phyloP scores from a whole-genome alignment of 148 eudicot species.

The Amaranthus hypochondriacus region DNA sequence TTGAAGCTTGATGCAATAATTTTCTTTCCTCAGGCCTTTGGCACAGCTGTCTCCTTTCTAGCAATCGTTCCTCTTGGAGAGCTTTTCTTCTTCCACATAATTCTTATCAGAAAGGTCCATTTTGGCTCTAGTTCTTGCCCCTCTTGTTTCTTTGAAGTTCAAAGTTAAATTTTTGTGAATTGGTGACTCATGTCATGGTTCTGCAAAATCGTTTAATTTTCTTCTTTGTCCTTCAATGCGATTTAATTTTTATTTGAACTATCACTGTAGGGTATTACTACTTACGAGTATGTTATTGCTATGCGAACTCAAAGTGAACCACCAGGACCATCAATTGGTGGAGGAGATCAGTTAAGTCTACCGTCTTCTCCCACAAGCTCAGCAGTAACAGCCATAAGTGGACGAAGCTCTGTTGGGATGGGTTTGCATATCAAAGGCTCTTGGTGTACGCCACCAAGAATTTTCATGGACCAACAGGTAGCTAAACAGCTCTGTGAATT shows the following conservation, averaged over 20 bases:
- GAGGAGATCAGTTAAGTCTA: slow-evolving; percentile 67
- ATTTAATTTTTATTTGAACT: neutral
- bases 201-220: neutral
- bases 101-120: slow-evolving; percentile 80
- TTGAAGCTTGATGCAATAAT: neutral
- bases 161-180: neutral
- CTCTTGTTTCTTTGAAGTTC: neutral
- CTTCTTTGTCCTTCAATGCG: neutral
- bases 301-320: slow-evolving; percentile 92
- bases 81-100: slow-evolving; percentile 89
- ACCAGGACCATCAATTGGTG: slow-evolving; percentile 75
- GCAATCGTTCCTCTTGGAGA: slow-evolving; percentile 84
- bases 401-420: slow-evolving; percentile 76
- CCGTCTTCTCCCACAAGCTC: slow-evolving; percentile 89
- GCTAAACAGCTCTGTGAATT: neutral
- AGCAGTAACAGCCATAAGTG: slow-evolving; percentile 83
- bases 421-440: slow-evolving; percentile 82
- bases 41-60: slow-evolving; percentile 70
- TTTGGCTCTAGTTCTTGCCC: neutral
- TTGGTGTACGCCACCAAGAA: slow-evolving; percentile 97
- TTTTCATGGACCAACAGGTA: slow-evolving; percentile 91
- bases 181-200: neutral
- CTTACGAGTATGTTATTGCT: slow-evolving; percentile 91
- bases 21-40: slow-evolving; percentile 58
- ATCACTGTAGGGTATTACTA: slow-evolving; percentile 73